phyloP scores from a whole-genome alignment of 2,329 filamentous ascomycete genomes.

The Pyrenochaeta sp. region DNA sequence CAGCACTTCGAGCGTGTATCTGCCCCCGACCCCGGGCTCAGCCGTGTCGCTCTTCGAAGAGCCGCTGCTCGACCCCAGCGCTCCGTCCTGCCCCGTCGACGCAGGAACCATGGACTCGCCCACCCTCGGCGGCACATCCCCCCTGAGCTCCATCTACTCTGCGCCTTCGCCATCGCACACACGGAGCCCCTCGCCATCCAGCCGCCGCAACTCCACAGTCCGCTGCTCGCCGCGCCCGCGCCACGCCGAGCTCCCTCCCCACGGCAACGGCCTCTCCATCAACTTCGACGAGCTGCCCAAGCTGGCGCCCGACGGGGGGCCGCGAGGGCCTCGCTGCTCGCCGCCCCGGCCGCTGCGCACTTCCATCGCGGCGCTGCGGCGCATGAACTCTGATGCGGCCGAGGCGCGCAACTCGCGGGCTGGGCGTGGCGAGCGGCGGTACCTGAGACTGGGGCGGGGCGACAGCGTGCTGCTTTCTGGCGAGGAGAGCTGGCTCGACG shows the following conservation, averaged over 20 bases:
- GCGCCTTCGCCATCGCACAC: slow-evolving; percentile 20
- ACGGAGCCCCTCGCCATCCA: slow-evolving; percentile 16
- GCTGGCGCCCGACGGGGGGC: slow-evolving; percentile 23
- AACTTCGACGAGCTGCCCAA: slow-evolving; percentile 33
- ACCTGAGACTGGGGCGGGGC: slow-evolving; percentile 51
- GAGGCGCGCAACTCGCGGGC: slow-evolving; percentile 23
- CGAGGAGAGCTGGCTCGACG: slow-evolving; percentile 40
- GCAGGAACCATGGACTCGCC: slow-evolving; percentile 9
- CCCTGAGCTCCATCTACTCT: slow-evolving; percentile 26
- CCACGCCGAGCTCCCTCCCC: slow-evolving; percentile 28
- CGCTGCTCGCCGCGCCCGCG: slow-evolving; percentile 33
- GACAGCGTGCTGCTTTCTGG: slow-evolving; percentile 36
- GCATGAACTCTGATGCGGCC: slow-evolving; percentile 53
- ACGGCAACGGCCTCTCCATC: slow-evolving; percentile 14
- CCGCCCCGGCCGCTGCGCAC: slow-evolving; percentile 48
- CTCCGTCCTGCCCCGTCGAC: slow-evolving; percentile 24
- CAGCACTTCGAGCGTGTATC: slow-evolving; percentile 17
- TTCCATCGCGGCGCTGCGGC: slow-evolving; percentile 49
- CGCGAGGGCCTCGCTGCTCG: slow-evolving; percentile 39
- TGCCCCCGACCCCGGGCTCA: slow-evolving; percentile 16
- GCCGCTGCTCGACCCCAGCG: slow-evolving; percentile 30
- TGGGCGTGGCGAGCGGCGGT: slow-evolving; percentile 44
- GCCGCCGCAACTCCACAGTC: slow-evolving; percentile 10
- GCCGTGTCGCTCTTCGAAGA: slow-evolving; percentile 21
- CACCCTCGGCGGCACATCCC: slow-evolving; percentile 14